Conservation (phyloP, 306 rosid species). For the Rosa persica region DNA sequence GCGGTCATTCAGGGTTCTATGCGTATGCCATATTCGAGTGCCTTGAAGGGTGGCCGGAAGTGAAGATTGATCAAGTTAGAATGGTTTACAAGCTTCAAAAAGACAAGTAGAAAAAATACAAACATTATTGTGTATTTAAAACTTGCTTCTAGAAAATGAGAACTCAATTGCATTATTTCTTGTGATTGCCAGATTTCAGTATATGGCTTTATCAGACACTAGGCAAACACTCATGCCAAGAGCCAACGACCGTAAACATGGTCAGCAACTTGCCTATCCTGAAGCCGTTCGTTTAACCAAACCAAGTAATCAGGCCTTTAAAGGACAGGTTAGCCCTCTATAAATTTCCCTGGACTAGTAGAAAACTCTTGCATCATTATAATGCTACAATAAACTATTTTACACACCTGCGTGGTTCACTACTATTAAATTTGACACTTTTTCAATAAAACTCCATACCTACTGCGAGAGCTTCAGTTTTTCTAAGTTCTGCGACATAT, state of each 20-base stretch:
- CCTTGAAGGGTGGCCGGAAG: conserved; percentile 49
- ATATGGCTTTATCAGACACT: conserved; percentile 64
- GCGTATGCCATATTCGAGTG: conserved; percentile 56
- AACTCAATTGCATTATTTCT: background rate
- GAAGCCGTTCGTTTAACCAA: conserved; percentile 76
- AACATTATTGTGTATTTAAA: background rate
- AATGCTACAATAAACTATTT: background rate
- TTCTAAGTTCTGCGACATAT: background rate
- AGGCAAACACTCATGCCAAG: conserved; percentile 71
- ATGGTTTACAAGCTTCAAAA: conserved; percentile 47
- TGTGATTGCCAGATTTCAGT: conserved; percentile 44
- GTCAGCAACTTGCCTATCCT: conserved; percentile 45
- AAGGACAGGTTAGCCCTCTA: conserved; percentile 54
- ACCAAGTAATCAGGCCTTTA: conserved; percentile 30
- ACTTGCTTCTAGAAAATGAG: background rate
- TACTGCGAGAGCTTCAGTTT: background rate
- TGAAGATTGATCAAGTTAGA: conserved; percentile 50
- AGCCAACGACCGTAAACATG: conserved; percentile 29
- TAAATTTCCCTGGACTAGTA: background rate
- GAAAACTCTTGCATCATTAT: background rate
- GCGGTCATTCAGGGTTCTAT: conserved; percentile 64
- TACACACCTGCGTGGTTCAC: background rate
- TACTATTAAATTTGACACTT: background rate
- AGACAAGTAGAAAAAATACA: background rate
- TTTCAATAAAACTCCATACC: background rate